Percentiles rank a stretch among this genome's conserved stretches.
These are phyloP conservation scores for Acacia confusa DNA, from an alignment of 306 rosid species.

Conservation along the genomic window DNA sequence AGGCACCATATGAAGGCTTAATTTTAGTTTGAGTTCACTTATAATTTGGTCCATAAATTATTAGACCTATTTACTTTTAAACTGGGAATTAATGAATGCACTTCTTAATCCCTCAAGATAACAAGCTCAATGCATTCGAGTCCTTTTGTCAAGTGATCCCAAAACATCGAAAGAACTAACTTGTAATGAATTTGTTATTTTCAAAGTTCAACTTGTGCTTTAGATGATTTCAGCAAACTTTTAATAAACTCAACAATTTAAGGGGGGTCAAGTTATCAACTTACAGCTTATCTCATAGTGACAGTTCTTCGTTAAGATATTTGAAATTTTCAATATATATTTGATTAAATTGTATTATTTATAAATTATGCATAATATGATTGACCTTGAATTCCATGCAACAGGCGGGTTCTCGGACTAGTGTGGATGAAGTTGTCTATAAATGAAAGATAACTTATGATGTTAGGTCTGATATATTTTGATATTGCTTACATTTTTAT, in stretches of 20 bases:
- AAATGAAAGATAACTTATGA: background rate
- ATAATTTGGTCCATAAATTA: background rate
- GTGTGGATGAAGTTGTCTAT: background rate
- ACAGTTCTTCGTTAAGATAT: background rate
- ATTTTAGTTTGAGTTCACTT: background rate
- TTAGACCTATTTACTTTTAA: background rate
- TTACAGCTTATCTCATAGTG: background rate
- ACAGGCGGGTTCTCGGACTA: background rate
- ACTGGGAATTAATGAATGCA: background rate
- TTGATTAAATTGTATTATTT: background rate
- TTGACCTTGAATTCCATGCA: background rate
- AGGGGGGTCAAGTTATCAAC: background rate
- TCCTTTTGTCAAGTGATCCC: background rate
- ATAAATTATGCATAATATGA: background rate
- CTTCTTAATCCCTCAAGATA: background rate
- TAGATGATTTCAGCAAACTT: background rate
- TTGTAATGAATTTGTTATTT: background rate
- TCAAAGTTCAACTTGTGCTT: background rate
- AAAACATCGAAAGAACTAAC: background rate
- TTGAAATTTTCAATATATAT: background rate
- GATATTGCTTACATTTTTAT: background rate
- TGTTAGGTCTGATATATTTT: background rate
- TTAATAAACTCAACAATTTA: background rate
- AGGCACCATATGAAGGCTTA: background rate
- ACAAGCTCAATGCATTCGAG: background rate